Percentiles rank a stretch among this genome's conserved stretches.
These are phyloP conservation scores for Cladorrhinum sp. DNA, from an alignment of 2,329 filamentous ascomycete species.

Conservation along the genomic window DNA sequence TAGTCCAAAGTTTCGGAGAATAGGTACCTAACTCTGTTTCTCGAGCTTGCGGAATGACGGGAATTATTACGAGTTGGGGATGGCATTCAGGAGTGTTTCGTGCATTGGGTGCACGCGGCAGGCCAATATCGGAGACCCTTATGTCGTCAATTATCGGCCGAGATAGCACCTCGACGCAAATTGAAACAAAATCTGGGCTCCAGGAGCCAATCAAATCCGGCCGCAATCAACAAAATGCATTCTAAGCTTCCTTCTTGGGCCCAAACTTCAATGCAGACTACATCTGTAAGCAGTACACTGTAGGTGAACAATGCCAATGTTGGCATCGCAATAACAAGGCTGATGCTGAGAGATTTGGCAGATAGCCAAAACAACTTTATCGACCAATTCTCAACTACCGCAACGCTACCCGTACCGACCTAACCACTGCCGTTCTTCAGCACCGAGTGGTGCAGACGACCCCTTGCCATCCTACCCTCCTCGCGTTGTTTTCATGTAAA, in stretches of 20 bases:
- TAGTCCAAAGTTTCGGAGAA: constrained; percentile 10
- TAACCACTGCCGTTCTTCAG: constrained; percentile 2
- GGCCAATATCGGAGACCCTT: constrained; percentile 23
- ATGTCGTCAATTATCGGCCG: constrained; percentile 26
- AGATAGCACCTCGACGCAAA: constrained; percentile 24
- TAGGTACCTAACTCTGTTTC: constrained; percentile 9
- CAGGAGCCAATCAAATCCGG: constrained; percentile 22
- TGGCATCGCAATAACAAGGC: neutral
- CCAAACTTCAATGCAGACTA: constrained; percentile 13
- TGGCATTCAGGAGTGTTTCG: constrained; percentile 1
- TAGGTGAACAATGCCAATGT: neutral
- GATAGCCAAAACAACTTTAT: neutral
- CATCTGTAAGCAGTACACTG: constrained; percentile 3
- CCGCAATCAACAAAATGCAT: constrained; percentile 20
- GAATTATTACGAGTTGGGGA: neutral
- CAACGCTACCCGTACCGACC: neutral
- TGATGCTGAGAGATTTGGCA: neutral
- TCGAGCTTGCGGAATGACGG: constrained; percentile 22
- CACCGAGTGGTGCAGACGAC: constrained; percentile 5
- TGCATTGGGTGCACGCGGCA: constrained; percentile 13
- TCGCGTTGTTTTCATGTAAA: neutral
- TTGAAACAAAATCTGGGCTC: constrained; percentile 23
- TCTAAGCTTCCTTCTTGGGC: constrained; percentile 20
- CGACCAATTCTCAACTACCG: neutral
- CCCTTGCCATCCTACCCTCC: constrained; percentile 7